phyloP scores from a whole-genome alignment of 75 land plant genomes.

The Pseudotsuga menziesii region DNA sequence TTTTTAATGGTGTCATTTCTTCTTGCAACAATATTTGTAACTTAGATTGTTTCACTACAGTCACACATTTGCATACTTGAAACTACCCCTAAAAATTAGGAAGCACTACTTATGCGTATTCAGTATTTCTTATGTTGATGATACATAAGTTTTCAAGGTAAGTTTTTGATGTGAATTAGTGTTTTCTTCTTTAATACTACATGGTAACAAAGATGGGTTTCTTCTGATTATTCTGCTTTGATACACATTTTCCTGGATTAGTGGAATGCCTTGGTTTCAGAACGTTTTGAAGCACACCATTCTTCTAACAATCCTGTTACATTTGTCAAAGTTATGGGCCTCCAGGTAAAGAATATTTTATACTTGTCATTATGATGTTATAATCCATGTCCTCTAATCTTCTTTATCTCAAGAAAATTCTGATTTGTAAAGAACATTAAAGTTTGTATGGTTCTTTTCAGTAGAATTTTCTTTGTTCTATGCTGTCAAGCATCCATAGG shows the following conservation, averaged over 20 bases:
- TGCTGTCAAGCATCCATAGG: no score
- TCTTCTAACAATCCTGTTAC: conserved; percentile 66
- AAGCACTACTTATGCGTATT: conserved; percentile 73
- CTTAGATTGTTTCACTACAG: conserved; percentile 33
- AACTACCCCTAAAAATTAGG: conserved; percentile 62
- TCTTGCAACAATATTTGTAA: no score
- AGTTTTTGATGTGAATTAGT: neutral
- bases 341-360: conserved; percentile 53
- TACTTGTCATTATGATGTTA: neutral
- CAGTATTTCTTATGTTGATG: conserved; percentile 99
- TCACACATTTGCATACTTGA: conserved; percentile 87
- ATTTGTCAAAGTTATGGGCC: conserved; percentile 64
- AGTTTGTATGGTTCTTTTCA: no score
- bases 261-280: conserved; percentile 87
- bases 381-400: neutral
- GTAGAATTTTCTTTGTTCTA: no score
- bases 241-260: conserved; percentile 95
- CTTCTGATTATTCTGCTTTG: neutral
- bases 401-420: neutral
- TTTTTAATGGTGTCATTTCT: no score
- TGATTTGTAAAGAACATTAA: no score
- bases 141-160: conserved; percentile 98
- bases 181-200: neutral
- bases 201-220: neutral
- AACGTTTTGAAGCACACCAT: conserved; percentile 82